Evolutionary conservation across 2,329 filamentous ascomycete species (phyloP).

Genomic region (Conoideocrella luteorostrata): DNA sequence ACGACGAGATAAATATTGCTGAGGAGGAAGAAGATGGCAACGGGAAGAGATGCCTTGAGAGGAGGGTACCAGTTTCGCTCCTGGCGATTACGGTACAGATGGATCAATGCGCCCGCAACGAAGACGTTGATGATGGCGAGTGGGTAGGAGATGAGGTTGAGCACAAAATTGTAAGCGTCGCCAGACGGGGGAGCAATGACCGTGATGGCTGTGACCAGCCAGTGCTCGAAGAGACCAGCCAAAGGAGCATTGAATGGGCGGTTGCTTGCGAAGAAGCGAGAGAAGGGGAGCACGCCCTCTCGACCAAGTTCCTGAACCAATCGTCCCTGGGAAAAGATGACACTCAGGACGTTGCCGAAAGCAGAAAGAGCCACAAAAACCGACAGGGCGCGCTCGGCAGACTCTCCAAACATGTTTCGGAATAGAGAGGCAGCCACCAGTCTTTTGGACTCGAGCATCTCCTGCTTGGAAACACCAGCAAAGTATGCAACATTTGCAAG

Average conservation of each 20-base stretch:
- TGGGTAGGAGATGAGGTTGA: slow-evolving; percentile 59
- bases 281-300: slow-evolving; percentile 60
- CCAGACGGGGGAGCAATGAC: slow-evolving; percentile 62
- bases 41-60: slow-evolving; percentile 46
- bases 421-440: slow-evolving; percentile 50
- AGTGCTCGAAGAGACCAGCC: slow-evolving; percentile 57
- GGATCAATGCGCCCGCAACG: slow-evolving; percentile 45
- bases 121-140: slow-evolving; percentile 52
- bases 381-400: slow-evolving; percentile 52
- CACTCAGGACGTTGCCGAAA: slow-evolving; percentile 60
- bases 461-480: slow-evolving; percentile 46
- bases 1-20: slow-evolving; percentile 56
- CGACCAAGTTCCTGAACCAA: slow-evolving; percentile 60
- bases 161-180: slow-evolving; percentile 59
- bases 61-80: slow-evolving; percentile 47
- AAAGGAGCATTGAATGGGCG: slow-evolving; percentile 57
- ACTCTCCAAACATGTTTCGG: slow-evolving; percentile 47
- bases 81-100: slow-evolving; percentile 44
- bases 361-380: slow-evolving; percentile 63
- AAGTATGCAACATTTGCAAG: slow-evolving; percentile 64
- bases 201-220: slow-evolving; percentile 56
- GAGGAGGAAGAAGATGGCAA: slow-evolving; percentile 51
- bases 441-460: slow-evolving; percentile 44
- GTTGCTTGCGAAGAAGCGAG: slow-evolving; percentile 57
- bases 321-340: slow-evolving; percentile 63